These are phyloP conservation scores for Septoria linicola DNA, from an alignment of 2,329 filamentous ascomycete genomes.

Conservation along the genomic window DNA sequence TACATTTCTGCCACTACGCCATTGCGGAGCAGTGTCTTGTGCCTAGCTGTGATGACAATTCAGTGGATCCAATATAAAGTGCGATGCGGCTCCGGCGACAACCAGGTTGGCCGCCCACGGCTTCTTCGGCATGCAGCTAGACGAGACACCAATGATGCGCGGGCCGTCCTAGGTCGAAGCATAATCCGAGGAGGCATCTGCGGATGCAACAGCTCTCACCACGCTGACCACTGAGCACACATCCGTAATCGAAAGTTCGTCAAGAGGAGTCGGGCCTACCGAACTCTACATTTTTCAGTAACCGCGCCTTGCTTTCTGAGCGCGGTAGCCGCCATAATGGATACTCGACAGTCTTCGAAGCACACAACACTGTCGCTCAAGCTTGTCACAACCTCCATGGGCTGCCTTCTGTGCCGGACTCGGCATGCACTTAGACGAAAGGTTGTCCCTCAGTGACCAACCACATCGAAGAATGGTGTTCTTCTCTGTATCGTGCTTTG, in stretches of 20 bases:
- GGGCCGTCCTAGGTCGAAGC: slow-evolving; percentile 3
- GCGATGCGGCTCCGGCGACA: no score
- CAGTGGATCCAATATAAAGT: no score
- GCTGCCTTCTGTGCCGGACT: not conserved
- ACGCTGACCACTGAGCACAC: slow-evolving; percentile 5
- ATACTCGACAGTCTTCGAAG: not conserved
- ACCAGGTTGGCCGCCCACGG: slow-evolving; percentile 10
- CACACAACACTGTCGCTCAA: not conserved
- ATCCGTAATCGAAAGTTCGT: not conserved
- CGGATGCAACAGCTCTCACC: slow-evolving; percentile 5
- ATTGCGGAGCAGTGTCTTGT: no score
- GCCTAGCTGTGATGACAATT: no score
- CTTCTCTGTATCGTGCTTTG: not conserved
- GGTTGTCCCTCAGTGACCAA: not conserved
- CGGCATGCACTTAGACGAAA: slow-evolving; percentile 12
- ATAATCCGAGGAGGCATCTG: slow-evolving; percentile 2
- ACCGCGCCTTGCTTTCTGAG: slow-evolving; percentile 5
- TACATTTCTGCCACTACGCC: no score
- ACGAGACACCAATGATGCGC: slow-evolving; percentile 6
- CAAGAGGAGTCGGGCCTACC: not conserved
- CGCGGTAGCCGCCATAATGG: slow-evolving; percentile 13
- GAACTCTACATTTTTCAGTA: slow-evolving; percentile 3
- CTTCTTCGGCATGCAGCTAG: slow-evolving; percentile 11
- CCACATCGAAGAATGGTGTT: not conserved
- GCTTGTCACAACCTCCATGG: not conserved